Base-by-base conservation (phyloP, 139 green algal genomes). In the Chlamydomonas incerta region DNA sequence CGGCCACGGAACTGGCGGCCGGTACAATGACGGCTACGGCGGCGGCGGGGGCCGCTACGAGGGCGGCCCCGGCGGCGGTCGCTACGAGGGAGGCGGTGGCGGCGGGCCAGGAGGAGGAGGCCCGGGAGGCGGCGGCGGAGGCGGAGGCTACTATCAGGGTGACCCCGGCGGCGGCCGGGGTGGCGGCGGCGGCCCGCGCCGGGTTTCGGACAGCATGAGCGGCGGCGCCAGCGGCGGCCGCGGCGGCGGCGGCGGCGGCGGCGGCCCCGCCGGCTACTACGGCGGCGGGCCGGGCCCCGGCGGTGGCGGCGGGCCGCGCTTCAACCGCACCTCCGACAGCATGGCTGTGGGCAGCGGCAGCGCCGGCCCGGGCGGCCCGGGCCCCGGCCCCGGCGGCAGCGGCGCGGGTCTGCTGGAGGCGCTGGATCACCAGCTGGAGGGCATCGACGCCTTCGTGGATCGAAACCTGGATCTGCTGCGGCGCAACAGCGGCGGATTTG, bases 401-500 rank as follows among this genome's bases (percentile, higher is more conserved):
- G 28, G 79, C 66, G 35, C 14, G 33, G 10, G 10, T 10, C 79
- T 57, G 66, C 66, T 76, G 26, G 74, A 81, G 9, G 23, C 34
- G 10, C 28, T 71, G 20, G 74, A 81, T 5, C 28, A 2, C 10
- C 60, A 72, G 37, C 35, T 82, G 37, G 20, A 26, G 18, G 75
- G 72, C 35, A 71, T 81, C 23, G 74, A 81, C n/a, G 11, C 5
- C 18, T 41, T 82, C 2, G 41, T 82, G 60, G 75, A 72, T 28
- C 75, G 60, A 0, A 82, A 82, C 75, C 28, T 72, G 60, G 75
- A 82, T 35, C 35, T 82, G 60, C 35, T 72, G 17, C 11, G 60
- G 24, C 75, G 75, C 75, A 82, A 82, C 58, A 65, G 47, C 37
- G 47, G 63, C 29, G 77, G 63, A 46, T 83, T 74, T 18, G 77